Conservation (phyloP, 441 rosid species). For the Corymbia calophylla region DNA sequence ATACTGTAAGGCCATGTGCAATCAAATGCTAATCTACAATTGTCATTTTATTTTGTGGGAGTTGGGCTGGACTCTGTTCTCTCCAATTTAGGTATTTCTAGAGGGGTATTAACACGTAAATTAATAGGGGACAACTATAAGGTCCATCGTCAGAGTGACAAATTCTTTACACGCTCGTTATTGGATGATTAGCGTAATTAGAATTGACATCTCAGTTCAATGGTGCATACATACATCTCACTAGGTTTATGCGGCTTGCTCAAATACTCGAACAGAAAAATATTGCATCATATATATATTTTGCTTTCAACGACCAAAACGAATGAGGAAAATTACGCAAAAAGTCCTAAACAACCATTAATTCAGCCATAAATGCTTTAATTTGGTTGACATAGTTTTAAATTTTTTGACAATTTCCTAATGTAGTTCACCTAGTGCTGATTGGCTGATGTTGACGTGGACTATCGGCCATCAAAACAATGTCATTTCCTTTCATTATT, state of each 20-base stretch:
- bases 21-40: not conserved
- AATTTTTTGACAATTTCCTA: accelerated
- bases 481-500: not conserved
- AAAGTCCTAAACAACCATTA: accelerated
- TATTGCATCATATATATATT: not conserved
- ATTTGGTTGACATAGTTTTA: not conserved
- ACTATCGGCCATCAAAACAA: not conserved
- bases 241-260: not conserved
- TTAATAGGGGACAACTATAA: not conserved
- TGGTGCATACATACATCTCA: not conserved
- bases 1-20: not conserved
- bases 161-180: not conserved
- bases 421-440: no score
- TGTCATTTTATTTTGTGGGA: not conserved
- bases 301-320: not conserved
- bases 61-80: not conserved
- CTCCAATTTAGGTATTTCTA: not conserved
- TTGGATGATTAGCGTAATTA: not conserved
- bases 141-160: not conserved
- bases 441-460: no score
- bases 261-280: not conserved
- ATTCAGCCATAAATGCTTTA: not conserved
- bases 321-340: not conserved
- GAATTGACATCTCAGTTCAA: not conserved
- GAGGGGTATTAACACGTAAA: no score